Evolutionary conservation across 148 eudicot genomes (phyloP), one percentile per base, ranked within the genome.

Genomic region (Diospyros lotus): DNA sequence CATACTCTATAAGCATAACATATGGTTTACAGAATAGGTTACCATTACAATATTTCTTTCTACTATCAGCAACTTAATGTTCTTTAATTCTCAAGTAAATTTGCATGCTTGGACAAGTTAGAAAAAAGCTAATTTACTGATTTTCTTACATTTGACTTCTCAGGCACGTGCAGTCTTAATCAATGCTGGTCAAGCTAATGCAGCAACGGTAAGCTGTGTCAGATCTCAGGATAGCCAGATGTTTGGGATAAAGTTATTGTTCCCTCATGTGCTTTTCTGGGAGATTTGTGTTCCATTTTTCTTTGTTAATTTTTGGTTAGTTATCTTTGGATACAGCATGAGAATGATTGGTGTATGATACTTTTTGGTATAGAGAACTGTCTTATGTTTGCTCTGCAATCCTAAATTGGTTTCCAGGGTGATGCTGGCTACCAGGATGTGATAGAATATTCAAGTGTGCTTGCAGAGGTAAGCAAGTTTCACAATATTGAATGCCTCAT

Each of bases 161-260:
- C 79, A 96, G 99, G 98, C 94, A 60, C 99, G 98, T 82, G 99
- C 98, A 4, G 89, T 96, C 58, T 85, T 96, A 77, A 96, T 93
- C 75, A 96, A 96, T 87, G 99, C 99, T 83, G 99, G 99, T 82
- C 99, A 96, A 84, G 99, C 99, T 79, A 96, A 96, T 86, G 99
- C 98, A 68, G 98, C 97, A 73, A 94, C 98, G 54, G 97, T 94
- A 86, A 88, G 80, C 71, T 69, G 48, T 68, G 14, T 60, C 73
- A 72, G 41, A 79, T 64, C 73, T 60, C 40, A 5, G 11, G 46
- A 28, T 44, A 15, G 14, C 38, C 40, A 6, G 69, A 52, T 56
- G 6, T 65, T 64, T 18, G 38, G 15, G 41, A 39, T n/a, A 63
- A 14, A 38, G 41, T 51, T 72, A 46, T 4, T 46, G 28, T 10